Conservation (phyloP, 2,329 filamentous ascomycete species). For the Diaporthe vexans region DNA sequence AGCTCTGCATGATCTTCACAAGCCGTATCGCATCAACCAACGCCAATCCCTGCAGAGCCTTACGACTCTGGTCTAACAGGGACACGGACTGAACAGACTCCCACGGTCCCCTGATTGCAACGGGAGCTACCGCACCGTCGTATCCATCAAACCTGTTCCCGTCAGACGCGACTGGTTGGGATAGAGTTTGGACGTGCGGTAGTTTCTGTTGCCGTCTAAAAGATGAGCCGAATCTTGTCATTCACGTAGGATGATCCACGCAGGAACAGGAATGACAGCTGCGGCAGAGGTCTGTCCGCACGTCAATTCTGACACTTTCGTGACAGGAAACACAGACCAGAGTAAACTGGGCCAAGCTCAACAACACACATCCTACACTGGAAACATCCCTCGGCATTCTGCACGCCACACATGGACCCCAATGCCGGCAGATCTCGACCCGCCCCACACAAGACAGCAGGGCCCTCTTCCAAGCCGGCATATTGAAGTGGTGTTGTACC, state of each 20-base stretch:
- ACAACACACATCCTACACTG: not conserved
- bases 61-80: not conserved
- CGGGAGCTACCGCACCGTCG: constrained; percentile 29
- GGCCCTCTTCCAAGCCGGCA: constrained; percentile 5
- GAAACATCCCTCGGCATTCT: constrained; percentile 12
- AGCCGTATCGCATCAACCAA: constrained; percentile 28
- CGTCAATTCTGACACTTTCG: constrained; percentile 22
- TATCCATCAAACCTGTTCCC: not conserved
- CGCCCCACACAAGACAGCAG: not conserved
- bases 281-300: constrained; percentile 14
- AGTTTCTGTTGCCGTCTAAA: constrained; percentile 1
- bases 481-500: constrained; percentile 1
- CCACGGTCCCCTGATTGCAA: constrained; percentile 18
- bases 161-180: constrained; percentile 14
- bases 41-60: constrained; percentile 20
- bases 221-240: constrained; percentile 9
- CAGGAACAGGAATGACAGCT: constrained; percentile 16
- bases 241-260: constrained; percentile 16
- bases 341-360: not conserved
- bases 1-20: constrained; percentile 31
- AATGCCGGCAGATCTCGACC: not conserved
- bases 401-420: constrained; percentile 2
- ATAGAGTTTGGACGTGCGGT: constrained; percentile 22
- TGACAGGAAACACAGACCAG: constrained; percentile 22
- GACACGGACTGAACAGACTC: not conserved